Conservation (phyloP, 78 protist genomes). For the Chrysochromulina tobinii region DNA sequence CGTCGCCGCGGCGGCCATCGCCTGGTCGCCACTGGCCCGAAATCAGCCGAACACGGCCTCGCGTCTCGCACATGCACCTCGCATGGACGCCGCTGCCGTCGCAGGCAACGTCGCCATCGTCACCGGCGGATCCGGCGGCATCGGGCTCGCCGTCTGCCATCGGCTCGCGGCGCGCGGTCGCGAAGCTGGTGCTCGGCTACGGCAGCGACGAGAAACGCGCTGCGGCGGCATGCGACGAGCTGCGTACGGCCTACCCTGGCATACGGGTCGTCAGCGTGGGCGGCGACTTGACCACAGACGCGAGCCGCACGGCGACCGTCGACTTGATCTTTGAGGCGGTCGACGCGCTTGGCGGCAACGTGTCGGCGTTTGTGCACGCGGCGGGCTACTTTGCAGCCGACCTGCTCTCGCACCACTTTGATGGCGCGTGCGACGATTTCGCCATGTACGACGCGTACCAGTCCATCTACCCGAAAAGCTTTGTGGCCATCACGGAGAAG, state of each 20-base stretch:
- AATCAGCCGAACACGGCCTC: too few species aligned
- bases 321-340: neutral
- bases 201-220: neutral
- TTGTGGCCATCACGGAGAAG: neutral
- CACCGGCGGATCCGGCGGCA: conserved; percentile 24
- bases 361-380: neutral
- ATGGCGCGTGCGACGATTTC: neutral
- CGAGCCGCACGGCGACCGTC: neutral
- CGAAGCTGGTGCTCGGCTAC: neutral
- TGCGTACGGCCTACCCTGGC: neutral
- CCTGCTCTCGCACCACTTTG: neutral
- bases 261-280: neutral
- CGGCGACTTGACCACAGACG: conserved; percentile 4
- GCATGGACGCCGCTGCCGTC: too few species aligned
- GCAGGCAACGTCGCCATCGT: neutral
- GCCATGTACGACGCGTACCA: conserved; percentile 3
- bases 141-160: neutral
- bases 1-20: too few species aligned
- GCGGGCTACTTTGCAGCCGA: neutral
- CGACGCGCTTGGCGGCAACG: conserved; percentile 3
- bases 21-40: too few species aligned
- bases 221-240: neutral
- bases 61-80: too few species aligned
- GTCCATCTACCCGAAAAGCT: conserved; percentile 1
- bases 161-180: neutral